Evolutionary conservation across 2,329 filamentous ascomycete genomes (phyloP), one percentile per base, ranked within the genome.

Genomic region (Claviceps monticola): DNA sequence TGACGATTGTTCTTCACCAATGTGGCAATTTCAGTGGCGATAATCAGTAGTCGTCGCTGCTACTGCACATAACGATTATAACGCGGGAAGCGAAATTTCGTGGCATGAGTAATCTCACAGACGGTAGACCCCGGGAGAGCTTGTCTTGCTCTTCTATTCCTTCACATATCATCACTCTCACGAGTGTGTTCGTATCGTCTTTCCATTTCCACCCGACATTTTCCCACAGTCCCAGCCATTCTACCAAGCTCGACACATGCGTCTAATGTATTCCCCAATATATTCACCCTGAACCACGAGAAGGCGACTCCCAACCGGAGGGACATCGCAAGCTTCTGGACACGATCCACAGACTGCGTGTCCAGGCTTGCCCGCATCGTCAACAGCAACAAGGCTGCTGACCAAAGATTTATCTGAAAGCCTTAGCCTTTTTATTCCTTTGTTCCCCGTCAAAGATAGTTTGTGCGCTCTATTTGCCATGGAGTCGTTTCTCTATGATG

Each of bases 361-460:
- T 53, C 7, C 36, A 52, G 17, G 47, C 58, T 17, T 47, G 42
- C 41, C 45, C 71, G 74, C 53, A 73, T 83, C 29, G 77, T 83
- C 8, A 77, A 74, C 47, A 80, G 80, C 3, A 74, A 82, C 53
- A 78, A 83, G 57, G 80, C 74, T 0, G 73, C 75, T 1, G 80
- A 80, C 4, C 84, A 84, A 60, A 82, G 76, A 51, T 83, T 79
- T 0, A 83, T 0, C 71, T 84, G 0, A 78, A 84, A 57, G 80
- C 78, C 42, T 80, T 80, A 0, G 72, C 76, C 5, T 70, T 84
- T 1, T 69, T 72, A 0, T 84, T 84, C 55, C 80, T 1, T 69
- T 72, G 0, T 84, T 84, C 55, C 80, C 80, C 0, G 66, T 70
- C 17, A 76, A 78, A 26, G 75, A 77, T 49, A 75, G 71, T 36